Conservation (phyloP, 306 rosid genomes). For the Biancaea sappan region DNA sequence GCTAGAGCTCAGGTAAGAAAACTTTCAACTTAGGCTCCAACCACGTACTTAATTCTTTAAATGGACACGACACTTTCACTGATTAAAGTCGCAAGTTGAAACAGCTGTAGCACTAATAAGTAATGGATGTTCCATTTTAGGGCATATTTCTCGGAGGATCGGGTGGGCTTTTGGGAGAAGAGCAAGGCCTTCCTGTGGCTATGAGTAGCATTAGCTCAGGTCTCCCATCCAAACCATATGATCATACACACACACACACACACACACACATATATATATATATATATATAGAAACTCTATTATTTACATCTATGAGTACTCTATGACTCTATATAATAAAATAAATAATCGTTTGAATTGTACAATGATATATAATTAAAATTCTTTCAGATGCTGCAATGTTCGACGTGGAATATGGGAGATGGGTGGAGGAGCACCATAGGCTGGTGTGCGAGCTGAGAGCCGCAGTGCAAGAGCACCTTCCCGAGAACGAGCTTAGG, state of each 20-base stretch:
- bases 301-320: too few relatives aligned
- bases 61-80: background rate
- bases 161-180: conserved; percentile 70
- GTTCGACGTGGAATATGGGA: conserved; percentile 80
- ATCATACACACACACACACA: too few relatives aligned
- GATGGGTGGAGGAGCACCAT: conserved; percentile 93
- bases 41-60: conserved; percentile 20
- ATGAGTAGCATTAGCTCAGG: conserved; percentile 74
- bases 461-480: conserved; percentile 85
- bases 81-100: conserved; percentile 14
- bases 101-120: conserved; percentile 3
- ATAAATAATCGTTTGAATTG: background rate
- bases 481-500: conserved; percentile 78
- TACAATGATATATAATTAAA: background rate
- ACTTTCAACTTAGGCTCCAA: background rate
- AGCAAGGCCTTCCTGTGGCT: conserved; percentile 68
- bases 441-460: conserved; percentile 78
- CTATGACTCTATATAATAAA: too few relatives aligned
- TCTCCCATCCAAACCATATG: conserved; percentile 3
- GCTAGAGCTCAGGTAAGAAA: conserved; percentile 75
- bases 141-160: conserved; percentile 70
- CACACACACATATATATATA: too few relatives aligned
- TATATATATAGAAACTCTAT: background rate
- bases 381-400: conserved; percentile 61
- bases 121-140: conserved; percentile 44